A percentile compares a stretch with the other conserved stretches of the same genome.
Evolutionary conservation across 1,284 basidiomycete species (phyloP).

Genomic region (Pseudozyma sp.): DNA sequence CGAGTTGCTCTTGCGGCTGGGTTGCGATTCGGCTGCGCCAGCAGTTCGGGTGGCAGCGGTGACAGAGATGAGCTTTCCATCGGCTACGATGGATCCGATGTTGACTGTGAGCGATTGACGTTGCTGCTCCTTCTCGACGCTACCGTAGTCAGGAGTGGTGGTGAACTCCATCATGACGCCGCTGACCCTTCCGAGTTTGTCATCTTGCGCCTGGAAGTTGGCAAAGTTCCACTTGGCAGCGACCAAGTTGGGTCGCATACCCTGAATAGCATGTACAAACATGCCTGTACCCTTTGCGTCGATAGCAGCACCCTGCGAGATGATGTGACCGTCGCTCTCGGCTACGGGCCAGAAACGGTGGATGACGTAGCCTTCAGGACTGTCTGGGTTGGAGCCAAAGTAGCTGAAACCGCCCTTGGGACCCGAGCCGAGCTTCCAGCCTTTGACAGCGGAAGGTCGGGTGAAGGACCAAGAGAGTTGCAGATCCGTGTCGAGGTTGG

Average conservation of each 20-base stretch:
- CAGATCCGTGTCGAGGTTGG: constrained; percentile 82
- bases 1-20: constrained; percentile 75
- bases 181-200: constrained; percentile 74
- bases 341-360: constrained; percentile 69
- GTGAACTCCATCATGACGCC: constrained; percentile 96
- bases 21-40: constrained; percentile 33
- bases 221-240: constrained; percentile 96
- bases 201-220: constrained; percentile 76
- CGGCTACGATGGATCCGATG: constrained; percentile 84
- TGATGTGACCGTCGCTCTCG: constrained; percentile 77
- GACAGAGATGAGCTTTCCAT: constrained; percentile 79
- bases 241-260: constrained; percentile 94
- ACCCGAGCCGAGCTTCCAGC: constrained; percentile 92
- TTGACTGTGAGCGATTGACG: constrained; percentile 73
- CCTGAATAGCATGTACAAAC: constrained; percentile 96
- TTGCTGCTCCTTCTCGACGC: constrained; percentile 25
- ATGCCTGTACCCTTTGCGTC: constrained; percentile 83
- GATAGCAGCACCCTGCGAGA: constrained; percentile 77
- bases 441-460: constrained; percentile 79
- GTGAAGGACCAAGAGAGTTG: constrained; percentile 82
- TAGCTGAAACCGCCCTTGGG: constrained; percentile 88
- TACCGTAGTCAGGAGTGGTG: constrained; percentile 72
- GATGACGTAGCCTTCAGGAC: constrained; percentile 62
- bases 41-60: constrained; percentile 71
- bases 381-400: constrained; percentile 75